Base-by-base conservation (phyloP, 2,329 filamentous ascomycete species). In the Pseudodiploospora longispora region DNA sequence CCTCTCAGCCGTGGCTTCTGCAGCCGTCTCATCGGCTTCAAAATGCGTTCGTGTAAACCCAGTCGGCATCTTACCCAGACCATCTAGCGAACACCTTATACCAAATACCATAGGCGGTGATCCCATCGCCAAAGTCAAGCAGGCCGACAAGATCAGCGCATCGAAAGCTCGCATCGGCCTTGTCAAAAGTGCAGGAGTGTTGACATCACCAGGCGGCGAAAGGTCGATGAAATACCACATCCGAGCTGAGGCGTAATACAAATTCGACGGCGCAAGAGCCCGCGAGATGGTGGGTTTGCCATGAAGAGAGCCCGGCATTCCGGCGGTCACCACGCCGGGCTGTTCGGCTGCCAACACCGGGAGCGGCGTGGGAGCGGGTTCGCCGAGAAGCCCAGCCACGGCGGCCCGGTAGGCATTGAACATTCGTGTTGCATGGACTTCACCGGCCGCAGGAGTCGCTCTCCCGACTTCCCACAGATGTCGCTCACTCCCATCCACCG, bases 171-270 rank as follows among this genome's bases (percentile, higher is more conserved):
- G 37, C 43, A 51, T 37, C 32, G 49, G 49, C 34, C 49, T 38
- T 30, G 49, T 50, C 36, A 51, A 30, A 30, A 47, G 38, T 7
- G 42, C 34, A 10, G 36, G 42, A 32, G 35, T 29, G 30, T 30
- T 27, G 7, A 44, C 2, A 5, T 39, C 38, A 1, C 36, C 43
- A 10, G 43, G 42, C 9, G 41, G 41, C 12, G 43, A 34, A 34
- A 52, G 42, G 42, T 52, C 50, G n/a, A 52, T 44, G 39, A 52
- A 50, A 33, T 52, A 52, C 50, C 50, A 52, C 50, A 52, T 52
- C n/a, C 50, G 41, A 19, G 36, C 40, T 27, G 47, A 46, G 10
- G 50, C 50, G 9, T 46, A 42, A 40, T 50, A 52, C 33, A 52
- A 38, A 36, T 52, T 52, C 4, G 47, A 46, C 29, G 50, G 50